A percentile compares a stretch with the other conserved stretches of the same genome.
phyloP scores from a whole-genome alignment of 139 green algal species.

The Asterochloris sp. region DNA sequence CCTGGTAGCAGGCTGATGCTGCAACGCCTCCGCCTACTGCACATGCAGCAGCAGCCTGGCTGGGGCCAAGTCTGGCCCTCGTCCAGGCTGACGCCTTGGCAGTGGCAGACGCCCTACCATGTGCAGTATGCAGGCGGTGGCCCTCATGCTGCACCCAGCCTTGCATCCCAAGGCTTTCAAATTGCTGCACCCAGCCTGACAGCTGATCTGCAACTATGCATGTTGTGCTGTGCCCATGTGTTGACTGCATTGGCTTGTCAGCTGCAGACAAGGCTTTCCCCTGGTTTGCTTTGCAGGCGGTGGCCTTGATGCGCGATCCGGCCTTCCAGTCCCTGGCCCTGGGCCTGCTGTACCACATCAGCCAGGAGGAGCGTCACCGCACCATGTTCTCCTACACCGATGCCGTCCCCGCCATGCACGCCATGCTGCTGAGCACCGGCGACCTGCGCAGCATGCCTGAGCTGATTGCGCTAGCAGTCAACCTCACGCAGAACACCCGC shows the following conservation, averaged over 20 bases:
- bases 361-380: slow-evolving; percentile 76
- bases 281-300: slow-evolving; percentile 34
- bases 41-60: too few relatives aligned
- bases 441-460: slow-evolving; percentile 64
- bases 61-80: too few relatives aligned
- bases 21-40: too few relatives aligned
- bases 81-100: too few relatives aligned
- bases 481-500: slow-evolving; percentile 69
- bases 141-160: not conserved
- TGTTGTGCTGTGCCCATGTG: not conserved
- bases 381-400: slow-evolving; percentile 75
- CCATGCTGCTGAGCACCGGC: slow-evolving; percentile 41
- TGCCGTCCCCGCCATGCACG: slow-evolving; percentile 28
- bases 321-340: slow-evolving; percentile 60
- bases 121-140: not conserved
- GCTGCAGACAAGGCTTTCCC: not conserved
- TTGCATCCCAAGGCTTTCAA: not conserved
- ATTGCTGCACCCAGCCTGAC: not conserved
- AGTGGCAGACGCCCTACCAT: too few relatives aligned
- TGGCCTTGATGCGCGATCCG: slow-evolving; percentile 53
- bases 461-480: slow-evolving; percentile 81
- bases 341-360: slow-evolving; percentile 83
- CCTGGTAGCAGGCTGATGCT: too few relatives aligned
- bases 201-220: not conserved
- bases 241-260: not conserved